phyloP scores from a whole-genome alignment of 768 basidiomycete species.

The Russula sp. region DNA sequence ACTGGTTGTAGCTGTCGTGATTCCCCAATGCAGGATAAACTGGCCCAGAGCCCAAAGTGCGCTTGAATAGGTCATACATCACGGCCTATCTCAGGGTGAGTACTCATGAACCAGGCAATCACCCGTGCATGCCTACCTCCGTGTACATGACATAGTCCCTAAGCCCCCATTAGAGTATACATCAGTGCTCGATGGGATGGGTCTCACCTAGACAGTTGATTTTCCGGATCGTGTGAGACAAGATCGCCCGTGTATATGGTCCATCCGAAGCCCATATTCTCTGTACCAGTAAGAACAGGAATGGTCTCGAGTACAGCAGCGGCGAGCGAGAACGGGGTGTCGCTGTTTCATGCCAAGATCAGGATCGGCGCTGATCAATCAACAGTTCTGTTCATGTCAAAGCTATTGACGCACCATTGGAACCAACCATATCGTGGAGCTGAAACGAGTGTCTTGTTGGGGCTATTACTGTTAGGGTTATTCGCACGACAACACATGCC shows the following conservation, averaged over 20 bases:
- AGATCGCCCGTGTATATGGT: conserved; percentile 72
- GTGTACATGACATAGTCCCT: conserved; percentile 61
- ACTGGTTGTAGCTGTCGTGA: conserved; percentile 73
- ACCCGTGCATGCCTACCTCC: conserved; percentile 46
- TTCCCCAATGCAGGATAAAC: conserved; percentile 75
- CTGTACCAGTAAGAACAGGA: conserved; percentile 60
- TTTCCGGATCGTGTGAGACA: conserved; percentile 66
- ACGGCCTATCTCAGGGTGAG: conserved; percentile 45
- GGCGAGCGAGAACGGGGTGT: conserved; percentile 60
- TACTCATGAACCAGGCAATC: background rate
- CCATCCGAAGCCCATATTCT: conserved; percentile 59
- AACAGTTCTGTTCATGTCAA: background rate
- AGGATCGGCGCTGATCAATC: background rate
- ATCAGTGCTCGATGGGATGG: background rate
- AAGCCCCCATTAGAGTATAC: conserved; percentile 3
- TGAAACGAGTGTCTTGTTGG: conserved; percentile 48
- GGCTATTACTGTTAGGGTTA: conserved; percentile 49
- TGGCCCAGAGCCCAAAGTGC: conserved; percentile 60
- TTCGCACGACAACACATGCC: conserved; percentile 64
- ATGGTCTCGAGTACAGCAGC: conserved; percentile 63
- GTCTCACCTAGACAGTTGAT: conserved; percentile 58
- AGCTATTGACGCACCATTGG: conserved; percentile 44
- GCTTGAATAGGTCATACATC: conserved; percentile 64
- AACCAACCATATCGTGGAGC: conserved; percentile 71
- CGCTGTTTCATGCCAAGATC: conserved; percentile 37